Conservation (phyloP, 2,329 filamentous ascomycete genomes). For the Colletotrichum cuscutae region DNA sequence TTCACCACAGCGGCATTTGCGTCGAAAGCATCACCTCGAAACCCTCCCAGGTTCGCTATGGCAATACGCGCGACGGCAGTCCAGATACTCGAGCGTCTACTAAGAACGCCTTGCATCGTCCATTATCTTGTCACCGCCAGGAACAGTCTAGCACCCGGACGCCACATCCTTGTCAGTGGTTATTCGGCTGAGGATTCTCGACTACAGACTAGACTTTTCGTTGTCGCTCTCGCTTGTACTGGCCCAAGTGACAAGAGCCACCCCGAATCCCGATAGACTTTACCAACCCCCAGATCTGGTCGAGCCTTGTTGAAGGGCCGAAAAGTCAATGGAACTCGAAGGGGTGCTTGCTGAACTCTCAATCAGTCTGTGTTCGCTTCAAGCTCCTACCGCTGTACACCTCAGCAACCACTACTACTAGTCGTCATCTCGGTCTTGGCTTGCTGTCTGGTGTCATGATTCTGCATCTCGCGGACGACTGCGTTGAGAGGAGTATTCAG, state of each 20-base stretch:
- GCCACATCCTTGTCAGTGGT: conserved; percentile 21
- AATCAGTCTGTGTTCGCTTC: background rate
- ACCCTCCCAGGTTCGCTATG: background rate
- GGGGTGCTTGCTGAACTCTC: too few species aligned
- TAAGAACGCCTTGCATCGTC: conserved; percentile 11
- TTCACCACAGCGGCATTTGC: background rate
- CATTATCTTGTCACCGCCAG: conserved; percentile 20
- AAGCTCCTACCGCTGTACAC: conserved; percentile 4
- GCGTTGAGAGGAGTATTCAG: background rate
- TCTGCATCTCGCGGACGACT: background rate
- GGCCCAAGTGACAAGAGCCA: background rate
- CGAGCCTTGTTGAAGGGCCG: background rate
- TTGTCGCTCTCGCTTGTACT: conserved; percentile 19
- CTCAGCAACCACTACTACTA: background rate
- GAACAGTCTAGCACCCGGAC: conserved; percentile 13
- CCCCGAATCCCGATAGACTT: conserved; percentile 19
- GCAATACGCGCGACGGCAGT: background rate
- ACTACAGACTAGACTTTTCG: background rate
- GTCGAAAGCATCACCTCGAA: background rate
- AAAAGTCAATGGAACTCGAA: background rate
- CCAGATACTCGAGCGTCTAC: background rate
- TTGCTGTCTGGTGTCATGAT: background rate
- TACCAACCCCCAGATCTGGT: conserved; percentile 4
- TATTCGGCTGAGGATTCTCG: conserved; percentile 8
- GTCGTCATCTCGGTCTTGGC: conserved; percentile 10